phyloP scores from a whole-genome alignment of 768 basidiomycete genomes.

The Clitopilus passeckerianus region DNA sequence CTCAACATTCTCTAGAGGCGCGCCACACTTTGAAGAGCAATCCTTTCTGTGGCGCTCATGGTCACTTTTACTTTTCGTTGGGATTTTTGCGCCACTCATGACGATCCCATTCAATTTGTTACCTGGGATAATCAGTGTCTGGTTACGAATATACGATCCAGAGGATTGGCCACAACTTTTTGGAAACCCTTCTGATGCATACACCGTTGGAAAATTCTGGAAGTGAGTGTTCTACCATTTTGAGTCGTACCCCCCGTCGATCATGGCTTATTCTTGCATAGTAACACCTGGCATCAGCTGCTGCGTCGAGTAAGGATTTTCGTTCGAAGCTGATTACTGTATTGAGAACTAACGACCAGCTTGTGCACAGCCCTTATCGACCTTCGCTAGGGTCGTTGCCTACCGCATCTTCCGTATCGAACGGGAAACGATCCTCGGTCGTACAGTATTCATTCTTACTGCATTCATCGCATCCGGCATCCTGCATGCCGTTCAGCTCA shows the following conservation, averaged over 20 bases:
- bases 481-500: not conserved
- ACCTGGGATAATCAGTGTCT: not conserved
- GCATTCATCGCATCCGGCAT: not conserved
- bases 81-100: not conserved
- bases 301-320: not conserved
- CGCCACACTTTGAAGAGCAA: not conserved
- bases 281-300: not conserved
- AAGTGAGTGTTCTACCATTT: not conserved
- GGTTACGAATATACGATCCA: not conserved
- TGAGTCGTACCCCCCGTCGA: not conserved
- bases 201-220: not conserved
- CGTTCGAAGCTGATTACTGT: not conserved
- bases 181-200: not conserved
- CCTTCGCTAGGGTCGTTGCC: not conserved
- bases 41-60: not conserved
- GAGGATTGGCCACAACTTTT: not conserved
- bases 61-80: not conserved
- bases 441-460: not conserved
- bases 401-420: not conserved
- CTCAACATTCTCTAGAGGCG: not conserved
- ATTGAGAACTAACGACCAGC: not conserved
- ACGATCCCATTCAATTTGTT: not conserved
- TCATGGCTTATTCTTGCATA: not conserved
- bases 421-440: not conserved
- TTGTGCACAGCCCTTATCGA: not conserved